Evolutionary conservation across 257 asterid species (phyloP).

Genomic region (Fraxinus anomala): DNA sequence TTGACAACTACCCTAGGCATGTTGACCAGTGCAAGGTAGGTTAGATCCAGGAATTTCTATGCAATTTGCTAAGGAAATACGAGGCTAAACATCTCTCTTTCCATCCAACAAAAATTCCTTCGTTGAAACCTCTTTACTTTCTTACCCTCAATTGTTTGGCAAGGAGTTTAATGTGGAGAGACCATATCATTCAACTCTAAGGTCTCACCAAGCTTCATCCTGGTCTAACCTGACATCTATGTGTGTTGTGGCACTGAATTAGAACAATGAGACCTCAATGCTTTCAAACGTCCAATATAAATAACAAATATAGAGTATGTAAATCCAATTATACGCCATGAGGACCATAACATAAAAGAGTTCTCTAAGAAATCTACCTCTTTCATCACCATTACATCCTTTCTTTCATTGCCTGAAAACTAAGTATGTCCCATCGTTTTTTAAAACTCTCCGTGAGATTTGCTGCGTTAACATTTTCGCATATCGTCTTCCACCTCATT

Average conservation of each 20-base stretch:
- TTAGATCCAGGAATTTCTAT: not conserved
- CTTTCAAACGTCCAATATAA: too few relatives aligned
- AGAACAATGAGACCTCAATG: not conserved
- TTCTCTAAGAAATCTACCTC: slow-evolving; percentile 43
- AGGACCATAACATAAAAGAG: not conserved
- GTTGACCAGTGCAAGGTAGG: not conserved
- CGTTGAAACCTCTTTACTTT: too few relatives aligned
- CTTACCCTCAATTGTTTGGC: not conserved
- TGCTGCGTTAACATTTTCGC: slow-evolving; percentile 31
- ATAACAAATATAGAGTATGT: not conserved
- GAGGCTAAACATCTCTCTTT: not conserved
- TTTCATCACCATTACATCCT: slow-evolving; percentile 65
- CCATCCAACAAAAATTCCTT: too few relatives aligned
- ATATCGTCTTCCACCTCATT: not conserved
- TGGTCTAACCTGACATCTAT: not conserved
- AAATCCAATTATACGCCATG: not conserved
- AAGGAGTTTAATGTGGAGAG: not conserved
- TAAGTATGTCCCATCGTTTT: slow-evolving; percentile 56
- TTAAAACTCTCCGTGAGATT: slow-evolving; percentile 15
- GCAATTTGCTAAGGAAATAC: not conserved
- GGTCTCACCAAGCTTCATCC: not conserved
- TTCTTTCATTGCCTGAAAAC: slow-evolving; percentile 43
- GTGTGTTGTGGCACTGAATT: not conserved
- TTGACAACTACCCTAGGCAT: not conserved
- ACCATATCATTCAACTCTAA: not conserved